Evolutionary conservation across 148 eudicot genomes (phyloP), one percentile per base, ranked within the genome.

Genomic region (Talinum fruticosum): DNA sequence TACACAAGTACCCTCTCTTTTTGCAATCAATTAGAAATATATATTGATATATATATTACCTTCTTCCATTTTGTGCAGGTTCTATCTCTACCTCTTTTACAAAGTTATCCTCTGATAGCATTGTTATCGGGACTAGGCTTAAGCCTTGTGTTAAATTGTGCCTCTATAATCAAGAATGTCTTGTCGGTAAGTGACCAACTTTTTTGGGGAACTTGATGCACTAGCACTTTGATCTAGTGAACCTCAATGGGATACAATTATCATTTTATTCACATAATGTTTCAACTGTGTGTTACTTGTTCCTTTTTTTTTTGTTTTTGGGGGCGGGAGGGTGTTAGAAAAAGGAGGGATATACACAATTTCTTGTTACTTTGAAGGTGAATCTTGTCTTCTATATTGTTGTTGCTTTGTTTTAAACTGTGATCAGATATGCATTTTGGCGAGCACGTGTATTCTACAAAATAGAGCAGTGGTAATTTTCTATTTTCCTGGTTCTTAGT

Each of bases 401-500:
- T 2, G 24, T 59, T n/a, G 65, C 65, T n/a, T 59, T 53, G 19
- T 53, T 16, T 53, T 18, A 21, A 53, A 53, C 59, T 53, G 24
- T 87, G 67, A 59, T 53, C 88, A 92, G 98, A 49, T 86, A 16
- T 79, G 87, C 80, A 87, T 89, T 53, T 29, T 89, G 47, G 92
- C 97, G n/a, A 87, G 95, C 71, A 26, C 82, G 77, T 90, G 92
- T 80, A 86, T 94, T 54, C 77, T 94, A 68, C 97, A 92, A 82
- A 94, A 94, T 79, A 85, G 82, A 66, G 90, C 97, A 59, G 98
- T 94, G 98, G 98, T 94, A 88, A 81, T 53, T 77, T 79, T 74
- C 21, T 15, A 74, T 75, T 72, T 72, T 45, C 47, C 37, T 24
- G 26, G 36, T 47, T n/a, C n/a, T 69, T 6, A 59, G 14, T 28